These are phyloP conservation scores for Lodderomyces beijingensis DNA, from an alignment of 1,139 yeast species.

Conservation along the genomic window DNA sequence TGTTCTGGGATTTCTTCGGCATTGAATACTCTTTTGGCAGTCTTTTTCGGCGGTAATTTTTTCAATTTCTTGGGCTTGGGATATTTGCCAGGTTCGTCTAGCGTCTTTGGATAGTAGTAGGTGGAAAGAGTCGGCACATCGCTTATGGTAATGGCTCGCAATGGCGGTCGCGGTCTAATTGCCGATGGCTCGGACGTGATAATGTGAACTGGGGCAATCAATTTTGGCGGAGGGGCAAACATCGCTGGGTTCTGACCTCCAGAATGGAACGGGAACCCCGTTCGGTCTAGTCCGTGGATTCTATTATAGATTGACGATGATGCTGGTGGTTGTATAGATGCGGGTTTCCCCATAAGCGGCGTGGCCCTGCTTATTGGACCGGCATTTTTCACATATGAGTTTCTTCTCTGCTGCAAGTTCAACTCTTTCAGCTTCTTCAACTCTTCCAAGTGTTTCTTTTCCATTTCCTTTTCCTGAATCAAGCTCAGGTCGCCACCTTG, in stretches of 20 bases:
- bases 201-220: constrained; percentile 32
- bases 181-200: constrained; percentile 19
- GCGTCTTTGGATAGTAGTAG: constrained; percentile 31
- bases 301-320: constrained; percentile 15
- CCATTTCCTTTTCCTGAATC: constrained; percentile 21
- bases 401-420: constrained; percentile 15
- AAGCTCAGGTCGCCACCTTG: constrained; percentile 32
- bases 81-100: constrained; percentile 29
- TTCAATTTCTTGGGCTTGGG: constrained; percentile 45
- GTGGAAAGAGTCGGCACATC: constrained; percentile 21
- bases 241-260: constrained; percentile 32
- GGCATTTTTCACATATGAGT: constrained; percentile 8
- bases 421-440: constrained; percentile 20
- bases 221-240: constrained; percentile 35
- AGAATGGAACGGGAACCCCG: constrained; percentile 11
- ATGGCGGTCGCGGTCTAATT: constrained; percentile 16
- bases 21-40: constrained; percentile 57
- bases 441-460: constrained; percentile 19
- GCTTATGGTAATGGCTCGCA: constrained; percentile 25
- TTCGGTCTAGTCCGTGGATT: constrained; percentile 7
- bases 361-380: constrained; percentile 15
- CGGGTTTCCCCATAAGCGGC: constrained; percentile 43
- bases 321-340: constrained; percentile 46
- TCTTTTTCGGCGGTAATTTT: constrained; percentile 27
- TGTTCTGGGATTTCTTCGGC: constrained; percentile 83